Conservation (phyloP, 1,139 yeast species). For the Geotrichum cucujoidarum region DNA sequence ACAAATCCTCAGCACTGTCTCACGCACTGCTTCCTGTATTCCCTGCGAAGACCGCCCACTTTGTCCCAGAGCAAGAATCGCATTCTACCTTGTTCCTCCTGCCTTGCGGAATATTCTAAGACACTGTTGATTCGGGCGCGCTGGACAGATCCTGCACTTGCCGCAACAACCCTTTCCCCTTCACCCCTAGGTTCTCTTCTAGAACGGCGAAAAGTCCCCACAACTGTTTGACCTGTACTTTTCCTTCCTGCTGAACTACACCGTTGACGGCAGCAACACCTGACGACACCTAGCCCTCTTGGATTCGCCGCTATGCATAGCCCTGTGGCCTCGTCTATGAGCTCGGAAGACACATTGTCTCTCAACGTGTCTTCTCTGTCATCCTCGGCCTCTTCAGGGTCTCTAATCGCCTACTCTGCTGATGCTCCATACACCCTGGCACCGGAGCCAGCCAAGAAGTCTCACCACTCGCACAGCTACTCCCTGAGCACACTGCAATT, state of each 20-base stretch:
- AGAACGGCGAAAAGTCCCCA: not conserved
- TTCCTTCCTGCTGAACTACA: not conserved
- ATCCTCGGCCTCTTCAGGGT: not conserved
- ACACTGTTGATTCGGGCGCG: no score
- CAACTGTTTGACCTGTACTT: not conserved
- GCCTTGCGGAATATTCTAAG: no score
- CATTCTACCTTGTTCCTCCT: no score
- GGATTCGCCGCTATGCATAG: slow-evolving; percentile 1
- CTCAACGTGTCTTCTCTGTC: slow-evolving; percentile 1
- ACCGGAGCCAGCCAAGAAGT: not conserved
- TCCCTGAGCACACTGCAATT: not conserved
- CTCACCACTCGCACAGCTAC: not conserved
- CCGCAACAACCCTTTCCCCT: not conserved
- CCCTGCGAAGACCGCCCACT: no score
- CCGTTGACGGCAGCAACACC: not conserved
- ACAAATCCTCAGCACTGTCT: no score
- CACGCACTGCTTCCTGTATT: no score
- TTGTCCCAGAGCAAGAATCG: no score
- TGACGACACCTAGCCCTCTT: not conserved
- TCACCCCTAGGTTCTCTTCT: not conserved
- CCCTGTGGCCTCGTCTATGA: not conserved
- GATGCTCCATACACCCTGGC: not conserved
- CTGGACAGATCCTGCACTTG: no score
- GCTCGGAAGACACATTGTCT: slow-evolving; percentile 4
- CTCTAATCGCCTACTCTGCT: not conserved